Percentiles rank a stretch among this genome's conserved stretches.
These are phyloP conservation scores for Botrytis deweyae DNA, from an alignment of 2,329 filamentous ascomycete genomes.

Conservation along the genomic window DNA sequence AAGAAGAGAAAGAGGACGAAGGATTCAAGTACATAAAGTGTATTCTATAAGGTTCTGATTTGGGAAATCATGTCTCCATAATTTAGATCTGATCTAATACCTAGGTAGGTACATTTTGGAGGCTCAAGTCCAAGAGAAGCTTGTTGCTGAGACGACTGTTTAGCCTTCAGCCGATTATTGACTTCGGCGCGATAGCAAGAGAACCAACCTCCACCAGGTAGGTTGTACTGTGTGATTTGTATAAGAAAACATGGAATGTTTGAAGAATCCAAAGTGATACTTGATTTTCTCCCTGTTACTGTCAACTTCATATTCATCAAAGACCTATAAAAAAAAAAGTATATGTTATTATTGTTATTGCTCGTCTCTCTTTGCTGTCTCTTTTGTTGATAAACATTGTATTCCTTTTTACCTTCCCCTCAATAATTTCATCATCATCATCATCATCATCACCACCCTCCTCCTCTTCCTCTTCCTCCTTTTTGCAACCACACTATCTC, in stretches of 20 bases:
- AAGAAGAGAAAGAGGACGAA: neutral
- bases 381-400: slow-evolving; percentile 15
- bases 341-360: neutral
- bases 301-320: neutral
- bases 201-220: neutral
- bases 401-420: neutral
- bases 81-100: neutral
- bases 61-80: neutral
- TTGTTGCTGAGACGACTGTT: slow-evolving; percentile 19
- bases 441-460: neutral
- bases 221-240: neutral
- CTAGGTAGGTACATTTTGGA: neutral
- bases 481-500: neutral
- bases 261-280: neutral
- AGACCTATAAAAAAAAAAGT: slow-evolving; percentile 14
- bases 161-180: slow-evolving; percentile 15
- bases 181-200: slow-evolving; percentile 8
- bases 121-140: neutral
- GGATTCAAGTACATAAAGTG: neutral
- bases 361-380: neutral
- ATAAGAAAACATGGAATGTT: neutral
- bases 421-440: neutral
- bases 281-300: slow-evolving; percentile 1
- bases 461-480: neutral
- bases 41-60: neutral